These are phyloP conservation scores for Aspergillus ruber DNA, from an alignment of 2,329 filamentous ascomycete species.

Conservation along the genomic window DNA sequence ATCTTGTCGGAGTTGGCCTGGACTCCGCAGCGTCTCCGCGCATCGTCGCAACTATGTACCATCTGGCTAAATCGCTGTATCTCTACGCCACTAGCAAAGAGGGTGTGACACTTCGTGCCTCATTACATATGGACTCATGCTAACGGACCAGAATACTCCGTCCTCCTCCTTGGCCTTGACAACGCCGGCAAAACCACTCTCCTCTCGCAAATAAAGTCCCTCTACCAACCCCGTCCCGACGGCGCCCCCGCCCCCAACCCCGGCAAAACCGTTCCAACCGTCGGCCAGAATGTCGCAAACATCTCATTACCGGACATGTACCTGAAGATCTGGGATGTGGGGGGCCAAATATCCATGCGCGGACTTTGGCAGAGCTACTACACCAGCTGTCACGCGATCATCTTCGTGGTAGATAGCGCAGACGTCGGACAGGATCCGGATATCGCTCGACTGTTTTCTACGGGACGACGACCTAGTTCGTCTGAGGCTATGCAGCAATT, in stretches of 20 bases:
- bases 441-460: slow-evolving; percentile 42
- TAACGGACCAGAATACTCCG: slow-evolving; percentile 71
- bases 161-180: slow-evolving; percentile 92
- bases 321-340: slow-evolving; percentile 97
- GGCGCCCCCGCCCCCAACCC: slow-evolving; percentile 49
- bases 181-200: slow-evolving; percentile 98
- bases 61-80: slow-evolving; percentile 91
- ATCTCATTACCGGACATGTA: slow-evolving; percentile 91
- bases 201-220: slow-evolving; percentile 88
- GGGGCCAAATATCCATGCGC: slow-evolving; percentile 82
- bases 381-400: slow-evolving; percentile 85
- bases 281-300: slow-evolving; percentile 93
- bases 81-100: slow-evolving; percentile 95
- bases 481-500: slow-evolving; percentile 15
- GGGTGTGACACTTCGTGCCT: slow-evolving; percentile 48
- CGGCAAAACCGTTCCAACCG: slow-evolving; percentile 85
- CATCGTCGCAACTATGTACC: slow-evolving; percentile 63
- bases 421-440: slow-evolving; percentile 77
- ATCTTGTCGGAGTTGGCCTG: slow-evolving; percentile 14
- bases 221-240: slow-evolving; percentile 53
- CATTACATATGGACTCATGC: not conserved
- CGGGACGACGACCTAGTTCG: slow-evolving; percentile 16
- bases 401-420: slow-evolving; percentile 94
- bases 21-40: slow-evolving; percentile 14
- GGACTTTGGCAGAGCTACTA: slow-evolving; percentile 97